Evolutionary conservation across 2,329 filamentous ascomycete species (phyloP).

Genomic region (Hirsutella minnesotensis): DNA sequence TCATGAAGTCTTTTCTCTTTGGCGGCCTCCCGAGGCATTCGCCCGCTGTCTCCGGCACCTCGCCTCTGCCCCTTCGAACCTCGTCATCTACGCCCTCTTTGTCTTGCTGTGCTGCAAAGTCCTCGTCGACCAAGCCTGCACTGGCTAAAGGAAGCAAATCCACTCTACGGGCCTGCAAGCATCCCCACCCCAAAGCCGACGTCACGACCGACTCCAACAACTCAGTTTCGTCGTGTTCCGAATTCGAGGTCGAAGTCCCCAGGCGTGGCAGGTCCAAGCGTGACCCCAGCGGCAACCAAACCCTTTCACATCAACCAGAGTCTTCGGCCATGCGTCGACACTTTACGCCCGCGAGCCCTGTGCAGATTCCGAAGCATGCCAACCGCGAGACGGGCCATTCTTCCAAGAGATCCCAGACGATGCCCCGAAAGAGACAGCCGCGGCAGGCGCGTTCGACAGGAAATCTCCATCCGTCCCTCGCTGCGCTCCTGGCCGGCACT

Average conservation of each 20-base stretch:
- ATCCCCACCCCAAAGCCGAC: not conserved
- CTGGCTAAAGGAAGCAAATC: not conserved
- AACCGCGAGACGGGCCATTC: constrained; percentile 24
- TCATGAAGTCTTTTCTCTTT: constrained; percentile 7
- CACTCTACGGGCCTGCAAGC: not conserved
- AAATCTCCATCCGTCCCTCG: constrained; percentile 45
- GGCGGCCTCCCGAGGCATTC: constrained; percentile 4
- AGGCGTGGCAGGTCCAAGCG: constrained; percentile 20
- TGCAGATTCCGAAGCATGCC: constrained; percentile 39
- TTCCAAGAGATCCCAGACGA: constrained; percentile 3
- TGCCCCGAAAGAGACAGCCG: constrained; percentile 21
- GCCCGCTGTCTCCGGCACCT: not conserved
- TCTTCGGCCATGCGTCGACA: not conserved
- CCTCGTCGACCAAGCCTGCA: not conserved
- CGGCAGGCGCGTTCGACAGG: constrained; percentile 38
- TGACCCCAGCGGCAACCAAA: constrained; percentile 11
- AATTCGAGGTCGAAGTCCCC: constrained; percentile 19
- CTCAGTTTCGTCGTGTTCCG: constrained; percentile 2
- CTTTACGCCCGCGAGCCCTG: constrained; percentile 30
- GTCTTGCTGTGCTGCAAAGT: not conserved
- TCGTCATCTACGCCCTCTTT: constrained; percentile 1
- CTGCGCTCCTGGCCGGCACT: constrained; percentile 49
- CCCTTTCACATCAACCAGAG: constrained; percentile 11
- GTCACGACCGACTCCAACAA: not conserved
- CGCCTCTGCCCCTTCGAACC: not conserved